Evolutionary conservation across 352 stramenopile genomes (phyloP), one percentile per base, ranked within the genome.

Genomic region (Globisporangium irregulare): DNA sequence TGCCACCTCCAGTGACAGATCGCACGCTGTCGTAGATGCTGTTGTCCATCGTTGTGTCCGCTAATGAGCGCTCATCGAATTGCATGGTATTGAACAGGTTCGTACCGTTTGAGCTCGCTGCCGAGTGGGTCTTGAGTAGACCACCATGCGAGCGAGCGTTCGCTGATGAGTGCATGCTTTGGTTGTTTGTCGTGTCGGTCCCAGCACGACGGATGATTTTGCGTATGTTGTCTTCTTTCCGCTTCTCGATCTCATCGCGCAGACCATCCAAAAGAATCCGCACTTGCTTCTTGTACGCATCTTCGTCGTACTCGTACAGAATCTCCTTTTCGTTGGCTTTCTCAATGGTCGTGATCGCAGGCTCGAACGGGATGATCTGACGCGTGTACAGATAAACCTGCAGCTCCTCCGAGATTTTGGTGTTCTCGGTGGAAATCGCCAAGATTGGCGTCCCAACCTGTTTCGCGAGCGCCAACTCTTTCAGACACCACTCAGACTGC

Each of bases 361-460:
- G 70, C 57, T 94, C 84, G 62, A 94, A 94, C 8, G 86, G 86
- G 14, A 94, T 81, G 51, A 92, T 89, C 67, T 94, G 86, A 4
- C 86, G 73, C 8, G 86, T 93, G 71, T 94, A 94, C 69, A 94
- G 65, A 59, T 94, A 94, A 46, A 94, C 86, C 53, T 94, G 86
- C 10, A 94, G 67, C n/a, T 94, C 86, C 71, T 94, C 86, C 0
- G 85, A 92, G 38, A 94, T 87, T 20, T 79, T 73, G 0, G 83
- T 73, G 50, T 86, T 70, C 59, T 94, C 86, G 0, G 84, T 93
- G 9, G 86, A 94, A 20, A 94, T 90, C 12, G 86, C 84, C 43
- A 94, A 56, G 51, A 94, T 89, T 2, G 86, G 84, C 5, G 86
- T 94, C 20, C 86, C 84, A 0, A 92, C 83, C 61, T 94, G 84